A percentile compares a stretch with the other conserved stretches of the same genome.
Conservation (phyloP, 345 rosid species). For the Citrus hindsii region DNA sequence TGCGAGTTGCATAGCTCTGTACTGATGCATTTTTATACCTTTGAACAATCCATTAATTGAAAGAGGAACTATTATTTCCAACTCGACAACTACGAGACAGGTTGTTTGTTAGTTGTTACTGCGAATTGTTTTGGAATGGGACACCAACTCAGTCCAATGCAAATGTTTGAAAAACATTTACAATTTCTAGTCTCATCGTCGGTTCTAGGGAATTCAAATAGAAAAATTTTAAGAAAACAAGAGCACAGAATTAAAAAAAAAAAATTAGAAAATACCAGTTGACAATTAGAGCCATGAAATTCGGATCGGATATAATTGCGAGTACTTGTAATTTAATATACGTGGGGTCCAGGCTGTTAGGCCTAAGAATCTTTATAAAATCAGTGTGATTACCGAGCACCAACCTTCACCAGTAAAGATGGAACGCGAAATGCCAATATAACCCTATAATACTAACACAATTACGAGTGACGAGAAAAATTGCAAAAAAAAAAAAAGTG, state of each 20-base stretch:
- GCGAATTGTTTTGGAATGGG: background rate
- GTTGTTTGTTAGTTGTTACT: too few species aligned
- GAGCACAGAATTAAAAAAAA: background rate
- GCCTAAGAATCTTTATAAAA: background rate
- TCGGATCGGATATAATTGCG: background rate
- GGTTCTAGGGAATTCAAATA: background rate
- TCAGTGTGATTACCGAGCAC: background rate
- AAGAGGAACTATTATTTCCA: too few species aligned
- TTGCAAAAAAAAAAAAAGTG: background rate
- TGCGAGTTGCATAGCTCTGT: fast-evolving
- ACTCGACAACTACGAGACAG: too few species aligned
- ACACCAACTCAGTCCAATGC: background rate
- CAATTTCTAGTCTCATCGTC: background rate
- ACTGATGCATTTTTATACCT: too few species aligned
- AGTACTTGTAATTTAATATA: background rate
- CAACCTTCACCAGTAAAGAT: too few species aligned
- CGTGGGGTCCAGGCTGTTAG: background rate
- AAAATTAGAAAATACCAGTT: background rate
- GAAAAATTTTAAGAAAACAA: background rate
- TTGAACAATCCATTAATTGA: too few species aligned
- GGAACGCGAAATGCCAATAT: background rate
- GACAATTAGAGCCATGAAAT: background rate
- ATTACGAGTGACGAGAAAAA: too few species aligned
- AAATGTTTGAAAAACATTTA: background rate
- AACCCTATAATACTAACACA: background rate